A percentile compares a stretch with the other conserved stretches of the same genome.
Evolutionary conservation across 106 monocot species (phyloP).

Genomic region (Dendrobium chrysotoxum): DNA sequence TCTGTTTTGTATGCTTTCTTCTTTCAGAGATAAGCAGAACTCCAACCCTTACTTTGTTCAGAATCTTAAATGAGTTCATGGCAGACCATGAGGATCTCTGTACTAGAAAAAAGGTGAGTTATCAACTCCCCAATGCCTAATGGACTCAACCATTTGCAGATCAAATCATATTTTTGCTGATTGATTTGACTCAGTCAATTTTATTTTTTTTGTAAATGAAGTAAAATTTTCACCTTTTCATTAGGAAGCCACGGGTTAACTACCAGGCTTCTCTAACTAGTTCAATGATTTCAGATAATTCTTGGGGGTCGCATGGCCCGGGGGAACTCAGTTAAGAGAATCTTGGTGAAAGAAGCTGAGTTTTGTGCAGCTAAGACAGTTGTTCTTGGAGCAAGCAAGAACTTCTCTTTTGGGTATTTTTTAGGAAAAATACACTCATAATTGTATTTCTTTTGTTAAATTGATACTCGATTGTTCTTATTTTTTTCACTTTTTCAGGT

Average conservation of each 20-base stretch:
- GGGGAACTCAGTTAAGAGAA: conserved; percentile 58
- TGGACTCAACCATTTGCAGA: not conserved
- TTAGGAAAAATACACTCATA: not conserved
- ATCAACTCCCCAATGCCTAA: no score
- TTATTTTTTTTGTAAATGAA: no score
- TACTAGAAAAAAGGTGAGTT: conserved; percentile 37
- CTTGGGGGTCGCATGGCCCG: conserved; percentile 53
- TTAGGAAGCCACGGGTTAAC: not conserved
- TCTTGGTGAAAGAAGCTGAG: conserved; percentile 67
- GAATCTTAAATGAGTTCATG: conserved; percentile 41
- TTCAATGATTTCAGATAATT: conserved; percentile 37
- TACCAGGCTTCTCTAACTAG: not conserved
- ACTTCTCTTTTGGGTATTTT: conserved; percentile 58
- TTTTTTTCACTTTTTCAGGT: conserved; percentile 32
- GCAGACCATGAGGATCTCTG: conserved; percentile 43
- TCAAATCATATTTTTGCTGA: not conserved
- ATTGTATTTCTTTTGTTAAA: not conserved
- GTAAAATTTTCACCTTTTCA: no score
- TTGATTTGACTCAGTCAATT: no score
- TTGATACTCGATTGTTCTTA: not conserved
- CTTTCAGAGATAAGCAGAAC: conserved; percentile 25
- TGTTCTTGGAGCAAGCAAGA: conserved; percentile 59
- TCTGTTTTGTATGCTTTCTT: not conserved
- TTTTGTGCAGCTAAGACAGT: conserved; percentile 41
- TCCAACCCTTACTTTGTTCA: conserved; percentile 30